phyloP scores from a whole-genome alignment of 163 green algal species.

The Chlorella variabilis region DNA sequence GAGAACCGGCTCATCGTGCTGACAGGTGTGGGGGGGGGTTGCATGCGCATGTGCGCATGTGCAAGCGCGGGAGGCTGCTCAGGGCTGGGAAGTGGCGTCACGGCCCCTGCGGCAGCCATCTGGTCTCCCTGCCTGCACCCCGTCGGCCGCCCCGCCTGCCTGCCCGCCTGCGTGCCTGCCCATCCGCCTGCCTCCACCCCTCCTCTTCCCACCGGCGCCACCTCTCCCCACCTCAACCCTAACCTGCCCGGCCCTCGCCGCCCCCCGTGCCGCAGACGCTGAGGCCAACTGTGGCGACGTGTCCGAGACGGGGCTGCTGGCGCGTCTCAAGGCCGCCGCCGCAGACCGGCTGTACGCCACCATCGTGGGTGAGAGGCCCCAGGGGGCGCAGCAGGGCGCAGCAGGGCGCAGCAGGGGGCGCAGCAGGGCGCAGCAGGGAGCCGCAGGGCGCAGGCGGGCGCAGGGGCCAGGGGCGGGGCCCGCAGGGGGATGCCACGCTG shows the following conservation, averaged over 20 bases:
- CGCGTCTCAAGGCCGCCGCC: constrained; percentile 16
- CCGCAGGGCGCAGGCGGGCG: too few species aligned
- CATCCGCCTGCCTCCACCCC: neutral
- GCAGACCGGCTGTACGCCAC: constrained; percentile 20
- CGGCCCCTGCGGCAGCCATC: too few species aligned
- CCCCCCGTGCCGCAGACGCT: constrained; percentile 32
- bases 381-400: neutral
- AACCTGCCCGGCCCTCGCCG: too few species aligned
- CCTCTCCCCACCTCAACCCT: neutral
- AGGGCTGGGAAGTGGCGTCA: too few species aligned
- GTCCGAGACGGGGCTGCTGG: constrained; percentile 7
- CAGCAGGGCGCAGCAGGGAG: too few species aligned
- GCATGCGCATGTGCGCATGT: neutral
- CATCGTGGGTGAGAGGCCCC: constrained; percentile 19
- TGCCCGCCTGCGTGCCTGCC: neutral
- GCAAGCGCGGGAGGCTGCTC: too few species aligned
- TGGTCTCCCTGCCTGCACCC: too few species aligned
- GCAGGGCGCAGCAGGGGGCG: neutral
- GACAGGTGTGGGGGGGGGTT: constrained; percentile 36
- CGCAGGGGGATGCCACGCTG: too few species aligned
- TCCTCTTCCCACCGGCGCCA: too few species aligned
- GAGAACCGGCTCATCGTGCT: constrained; percentile 48
- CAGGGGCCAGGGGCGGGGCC: too few species aligned
- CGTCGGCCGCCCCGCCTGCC: neutral
- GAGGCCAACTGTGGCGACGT: constrained; percentile 26